Evolutionary conservation across 371 early-diverging fungal species (phyloP).

Genomic region (Mucor saturninus): DNA sequence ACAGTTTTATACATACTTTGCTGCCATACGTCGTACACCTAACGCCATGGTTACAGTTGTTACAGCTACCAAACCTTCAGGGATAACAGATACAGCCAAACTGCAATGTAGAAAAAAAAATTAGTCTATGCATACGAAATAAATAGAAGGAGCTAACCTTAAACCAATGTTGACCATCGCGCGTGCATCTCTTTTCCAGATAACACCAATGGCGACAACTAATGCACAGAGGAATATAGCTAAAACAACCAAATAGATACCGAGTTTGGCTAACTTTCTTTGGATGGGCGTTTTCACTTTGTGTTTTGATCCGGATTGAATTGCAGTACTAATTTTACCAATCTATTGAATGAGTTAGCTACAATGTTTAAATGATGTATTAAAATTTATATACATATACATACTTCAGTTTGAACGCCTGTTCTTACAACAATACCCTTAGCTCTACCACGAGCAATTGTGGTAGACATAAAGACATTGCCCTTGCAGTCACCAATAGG

Average conservation of each 20-base stretch:
- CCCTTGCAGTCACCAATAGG: slow-evolving; percentile 76
- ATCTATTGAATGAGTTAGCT: slow-evolving; percentile 49
- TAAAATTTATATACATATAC: not conserved
- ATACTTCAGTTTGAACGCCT: slow-evolving; percentile 74
- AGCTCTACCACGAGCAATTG: slow-evolving; percentile 72
- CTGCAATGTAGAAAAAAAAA: slow-evolving; percentile 16
- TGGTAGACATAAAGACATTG: slow-evolving; percentile 78
- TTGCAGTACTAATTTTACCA: slow-evolving; percentile 89
- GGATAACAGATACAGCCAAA: slow-evolving; percentile 91
- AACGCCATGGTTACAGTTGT: slow-evolving; percentile 93
- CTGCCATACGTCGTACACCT: slow-evolving; percentile 90
- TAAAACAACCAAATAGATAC: slow-evolving; percentile 71
- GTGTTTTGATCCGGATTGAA: slow-evolving; percentile 70
- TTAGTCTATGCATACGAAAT: not conserved
- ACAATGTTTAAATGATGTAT: not conserved
- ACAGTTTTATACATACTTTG: slow-evolving; percentile 55
- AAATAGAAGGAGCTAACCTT: slow-evolving; percentile 32
- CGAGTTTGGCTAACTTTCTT: slow-evolving; percentile 70
- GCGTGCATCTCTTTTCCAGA: slow-evolving; percentile 59
- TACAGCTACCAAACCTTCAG: slow-evolving; percentile 95
- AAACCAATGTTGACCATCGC: slow-evolving; percentile 55
- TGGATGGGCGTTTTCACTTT: slow-evolving; percentile 82
- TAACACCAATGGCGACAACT: slow-evolving; percentile 83
- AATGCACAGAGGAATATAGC: slow-evolving; percentile 83
- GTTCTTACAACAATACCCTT: slow-evolving; percentile 78